Evolutionary conservation across 768 basidiomycete genomes (phyloP).

Genomic region (Naganishia onofrii): DNA sequence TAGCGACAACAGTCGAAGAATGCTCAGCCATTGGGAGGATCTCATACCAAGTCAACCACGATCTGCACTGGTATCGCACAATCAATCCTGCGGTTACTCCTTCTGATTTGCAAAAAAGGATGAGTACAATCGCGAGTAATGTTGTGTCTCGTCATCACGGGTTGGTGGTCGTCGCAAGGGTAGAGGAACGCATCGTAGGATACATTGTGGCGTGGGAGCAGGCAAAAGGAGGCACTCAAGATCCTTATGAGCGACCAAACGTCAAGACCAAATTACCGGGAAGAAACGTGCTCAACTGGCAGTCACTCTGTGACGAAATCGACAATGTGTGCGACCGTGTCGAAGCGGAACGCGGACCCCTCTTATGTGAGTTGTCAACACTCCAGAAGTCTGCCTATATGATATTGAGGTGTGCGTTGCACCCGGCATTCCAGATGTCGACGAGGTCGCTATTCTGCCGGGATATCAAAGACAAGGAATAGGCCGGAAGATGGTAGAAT

Average conservation of each 20-base stretch:
- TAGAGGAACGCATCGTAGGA: background rate
- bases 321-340: background rate
- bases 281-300: background rate
- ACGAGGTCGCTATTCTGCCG: too few relatives aligned
- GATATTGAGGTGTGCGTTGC: too few relatives aligned
- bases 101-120: background rate
- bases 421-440: too few relatives aligned
- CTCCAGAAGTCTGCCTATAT: too few relatives aligned
- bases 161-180: background rate
- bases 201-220: background rate
- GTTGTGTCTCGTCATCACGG: background rate
- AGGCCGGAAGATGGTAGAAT: too few relatives aligned
- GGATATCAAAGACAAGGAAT: too few relatives aligned
- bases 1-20: background rate
- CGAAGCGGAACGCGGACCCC: background rate
- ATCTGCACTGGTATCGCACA: background rate
- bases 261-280: background rate
- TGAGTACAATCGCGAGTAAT: background rate
- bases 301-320: background rate
- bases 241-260: background rate
- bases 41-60: background rate
- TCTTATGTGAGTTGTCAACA: background rate
- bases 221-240: background rate
- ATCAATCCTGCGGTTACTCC: background rate
- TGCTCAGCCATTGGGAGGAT: background rate